Evolutionary conservation across 768 basidiomycete species (phyloP), one percentile per base, ranked within the genome.

Genomic region (Pholiota molesta): DNA sequence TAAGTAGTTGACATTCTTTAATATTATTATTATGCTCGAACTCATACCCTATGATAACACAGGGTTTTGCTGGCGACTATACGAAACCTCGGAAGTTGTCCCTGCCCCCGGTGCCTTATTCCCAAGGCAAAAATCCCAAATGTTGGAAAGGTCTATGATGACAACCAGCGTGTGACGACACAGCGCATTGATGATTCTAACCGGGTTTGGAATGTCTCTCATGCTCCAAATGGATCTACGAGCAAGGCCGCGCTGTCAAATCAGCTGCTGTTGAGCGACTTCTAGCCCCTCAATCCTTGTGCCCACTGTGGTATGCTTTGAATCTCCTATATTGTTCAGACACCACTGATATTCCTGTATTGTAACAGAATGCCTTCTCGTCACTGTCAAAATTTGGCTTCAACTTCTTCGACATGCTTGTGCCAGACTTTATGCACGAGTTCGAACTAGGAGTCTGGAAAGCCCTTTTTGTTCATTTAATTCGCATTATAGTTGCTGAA

Each of bases 361-460:
- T n/a, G n/a, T n/a, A n/a, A 26, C 60, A 78, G 78, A 77, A 73
- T 68, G 72, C 76, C 0, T 77, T 79, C 58, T 71, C 72, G 10
- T 62, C 59, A 13, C 60, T 69, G 19, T 57, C 29, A 0, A 37
- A 53, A 2, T 39, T 45, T 31, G 68, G 68, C 0, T 71, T 76
- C 51, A 68, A 76, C 51, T 65, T 72, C 19, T 75, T 63, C 44
- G 1, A 47, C 1, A 71, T 77, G 56, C 71, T 79, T 42, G 72
- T 73, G 0, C 67, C 72, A 0, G 78, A 80, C 62, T 56, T 80
- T 3, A 37, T 81, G 51, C 79, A 80, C 60, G 77, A 81, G 58
- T 69, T 79, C 49, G 77, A 79, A 59, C 62, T 79, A 13, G 76
- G 78, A 7, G 71, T 75, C 0, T 77, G 73, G 74, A 81, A 79